Percentiles rank a stretch among this genome's conserved stretches.
phyloP scores from a whole-genome alignment of 1,284 basidiomycete species.

The Fistulinella staudtii region DNA sequence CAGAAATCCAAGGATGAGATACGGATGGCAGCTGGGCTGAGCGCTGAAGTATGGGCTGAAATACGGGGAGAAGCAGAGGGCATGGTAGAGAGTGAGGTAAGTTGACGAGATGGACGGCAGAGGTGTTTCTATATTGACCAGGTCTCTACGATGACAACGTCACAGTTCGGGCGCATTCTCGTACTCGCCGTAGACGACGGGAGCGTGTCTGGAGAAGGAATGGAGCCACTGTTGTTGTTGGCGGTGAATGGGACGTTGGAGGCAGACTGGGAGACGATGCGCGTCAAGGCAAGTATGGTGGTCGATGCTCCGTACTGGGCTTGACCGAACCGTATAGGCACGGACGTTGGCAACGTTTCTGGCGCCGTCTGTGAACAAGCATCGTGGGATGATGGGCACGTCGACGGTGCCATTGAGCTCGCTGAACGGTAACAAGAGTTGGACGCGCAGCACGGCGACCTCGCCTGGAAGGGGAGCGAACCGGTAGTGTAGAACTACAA shows the following conservation, averaged over 20 bases:
- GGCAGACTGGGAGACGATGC: slow-evolving; percentile 61
- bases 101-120: too few species aligned
- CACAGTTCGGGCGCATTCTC: slow-evolving; percentile 63
- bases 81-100: slow-evolving; percentile 72
- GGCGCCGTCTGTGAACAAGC: slow-evolving; percentile 39
- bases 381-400: slow-evolving; percentile 30
- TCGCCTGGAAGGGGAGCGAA: slow-evolving; percentile 27
- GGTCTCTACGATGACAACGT: neutral
- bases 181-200: slow-evolving; percentile 58
- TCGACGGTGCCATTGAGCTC: slow-evolving; percentile 1
- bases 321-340: slow-evolving; percentile 40
- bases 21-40: slow-evolving; percentile 64
- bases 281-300: slow-evolving; percentile 51
- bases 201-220: slow-evolving; percentile 22
- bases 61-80: slow-evolving; percentile 48
- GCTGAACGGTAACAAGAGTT: slow-evolving; percentile 22
- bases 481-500: slow-evolving; percentile 3
- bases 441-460: slow-evolving; percentile 28
- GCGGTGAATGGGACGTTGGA: slow-evolving; percentile 58
- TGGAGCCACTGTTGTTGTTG: slow-evolving; percentile 62
- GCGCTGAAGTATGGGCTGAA: slow-evolving; percentile 72
- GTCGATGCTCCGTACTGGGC: neutral
- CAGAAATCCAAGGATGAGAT: slow-evolving; percentile 65
- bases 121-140: too few species aligned
- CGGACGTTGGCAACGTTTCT: slow-evolving; percentile 46